These are phyloP conservation scores for Parmelia sp. DNA, from an alignment of 495 filamentous ascomycete genomes.

Conservation along the genomic window DNA sequence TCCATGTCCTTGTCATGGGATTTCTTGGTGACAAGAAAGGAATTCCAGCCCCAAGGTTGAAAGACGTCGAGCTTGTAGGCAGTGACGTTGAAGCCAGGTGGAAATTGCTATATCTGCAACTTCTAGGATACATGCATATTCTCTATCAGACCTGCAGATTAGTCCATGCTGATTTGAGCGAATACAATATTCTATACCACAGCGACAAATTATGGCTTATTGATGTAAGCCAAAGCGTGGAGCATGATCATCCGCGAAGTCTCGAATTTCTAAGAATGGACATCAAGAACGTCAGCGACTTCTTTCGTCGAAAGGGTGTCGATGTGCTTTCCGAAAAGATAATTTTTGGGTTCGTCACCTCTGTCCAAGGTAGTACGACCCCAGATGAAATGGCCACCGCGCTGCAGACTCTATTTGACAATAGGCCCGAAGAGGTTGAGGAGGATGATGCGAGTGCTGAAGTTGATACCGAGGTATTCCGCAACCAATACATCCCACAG, in stretches of 20 bases:
- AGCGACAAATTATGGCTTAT: conserved; percentile 81
- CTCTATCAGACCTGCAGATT: conserved; percentile 86
- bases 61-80: conserved; percentile 60
- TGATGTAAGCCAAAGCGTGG: conserved; percentile 93
- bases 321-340: conserved; percentile 65
- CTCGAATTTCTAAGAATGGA: conserved; percentile 95
- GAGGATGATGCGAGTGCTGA: conserved; percentile 43
- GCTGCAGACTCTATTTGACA: conserved; percentile 46
- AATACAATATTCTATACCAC: conserved; percentile 95
- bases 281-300: conserved; percentile 90
- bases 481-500: conserved; percentile 91
- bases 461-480: conserved; percentile 83
- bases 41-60: conserved; percentile 74
- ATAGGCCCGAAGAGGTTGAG: conserved; percentile 38
- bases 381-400: conserved; percentile 45
- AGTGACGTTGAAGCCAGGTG: conserved; percentile 56
- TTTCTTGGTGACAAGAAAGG: conserved; percentile 87
- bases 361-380: conserved; percentile 46
- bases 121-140: conserved; percentile 80
- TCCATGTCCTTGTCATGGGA: conserved; percentile 88
- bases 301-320: conserved; percentile 80
- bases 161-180: conserved; percentile 92
- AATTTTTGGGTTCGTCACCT: conserved; percentile 74
- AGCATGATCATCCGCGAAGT: conserved; percentile 88
- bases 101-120: conserved; percentile 70